Percentiles rank a stretch among this genome's conserved stretches.
Evolutionary conservation across 140 eudicot species (phyloP).

Genomic region (Anethum foeniculum): DNA sequence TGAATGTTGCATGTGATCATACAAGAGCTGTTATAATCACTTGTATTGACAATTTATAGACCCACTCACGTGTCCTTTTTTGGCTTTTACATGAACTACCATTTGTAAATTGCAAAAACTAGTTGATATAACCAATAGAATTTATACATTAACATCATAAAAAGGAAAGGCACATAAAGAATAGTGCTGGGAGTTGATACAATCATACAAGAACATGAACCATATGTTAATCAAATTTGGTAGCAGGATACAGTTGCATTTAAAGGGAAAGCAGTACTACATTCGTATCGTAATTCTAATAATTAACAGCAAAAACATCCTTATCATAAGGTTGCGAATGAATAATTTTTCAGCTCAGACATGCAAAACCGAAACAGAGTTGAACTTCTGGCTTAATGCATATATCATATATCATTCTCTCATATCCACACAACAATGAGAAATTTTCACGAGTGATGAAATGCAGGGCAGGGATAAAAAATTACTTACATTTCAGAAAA

Average conservation of each 20-base stretch:
- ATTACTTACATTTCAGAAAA: conserved; percentile 1
- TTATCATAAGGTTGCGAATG: neutral
- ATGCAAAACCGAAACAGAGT: neutral
- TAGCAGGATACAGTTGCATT: neutral
- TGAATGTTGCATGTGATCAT: conserved; percentile 73
- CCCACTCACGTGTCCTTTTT: conserved; percentile 75
- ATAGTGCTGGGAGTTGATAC: neutral
- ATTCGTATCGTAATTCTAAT: neutral
- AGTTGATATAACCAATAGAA: conserved; percentile 10
- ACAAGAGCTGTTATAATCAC: conserved; percentile 33
- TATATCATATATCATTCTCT: neutral
- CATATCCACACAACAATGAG: neutral
- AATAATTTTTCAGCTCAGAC: neutral
- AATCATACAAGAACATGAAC: neutral
- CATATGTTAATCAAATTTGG: neutral
- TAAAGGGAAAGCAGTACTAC: neutral
- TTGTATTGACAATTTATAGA: conserved; percentile 29
- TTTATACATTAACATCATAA: conserved; percentile 1
- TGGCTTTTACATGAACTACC: conserved; percentile 21
- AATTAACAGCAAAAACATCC: neutral
- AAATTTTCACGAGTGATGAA: neutral
- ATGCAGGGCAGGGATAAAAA: neutral
- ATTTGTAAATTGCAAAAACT: conserved; percentile 14
- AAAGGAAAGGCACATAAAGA: conserved; percentile 3
- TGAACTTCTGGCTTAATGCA: neutral